Base-by-base conservation (phyloP, 2,329 filamentous ascomycete species). In the Ilyonectria destructans region DNA sequence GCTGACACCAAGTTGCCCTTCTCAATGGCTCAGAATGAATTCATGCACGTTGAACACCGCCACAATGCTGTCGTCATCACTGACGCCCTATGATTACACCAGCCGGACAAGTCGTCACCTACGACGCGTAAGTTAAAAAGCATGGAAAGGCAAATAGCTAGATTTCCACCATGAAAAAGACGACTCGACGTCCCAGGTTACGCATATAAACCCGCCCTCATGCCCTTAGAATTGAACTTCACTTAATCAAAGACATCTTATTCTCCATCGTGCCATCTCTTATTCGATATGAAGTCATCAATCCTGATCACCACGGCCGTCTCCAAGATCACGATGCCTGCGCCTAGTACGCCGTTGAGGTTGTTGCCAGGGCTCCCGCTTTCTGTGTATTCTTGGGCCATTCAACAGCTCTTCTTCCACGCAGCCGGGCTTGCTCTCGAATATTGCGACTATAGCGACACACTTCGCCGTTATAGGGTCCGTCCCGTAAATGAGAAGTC, bases 381-480 rank as follows among this genome's bases (percentile, higher is more conserved):
- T 46, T 46, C 43, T 46, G 43, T 46, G 43, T 46, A 46, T 46
- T 46, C 43, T 46, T 46, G 43, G 43, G 43, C 43, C 43, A 46
- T 46, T 46, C 43, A 46, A 21, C 43, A 46, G 43, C 43, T 46
- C 23, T 46, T 21, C 1, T 46, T 46, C n/a, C 43, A 46, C 43
- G 43, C 43, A 46, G 19, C 43, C 43, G 43, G 43, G 43, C 43
- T 46, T 46, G 43, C 43, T 7, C 8, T 46, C 43, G 43, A 46
- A 46, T 46, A 46, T 21, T 46, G 43, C n/a, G 43, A 46, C 43
- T 13, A 46, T n/a, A 46, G 43, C 43, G n/a, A 19, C 43, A 46
- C n/a, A 46, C 43, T 46, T 46, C n/a, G 43, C 19, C 43, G 19
- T 19, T 46, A 46, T 46, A 46, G 43, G 43, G 43, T 46, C 19